Conservation (phyloP, 768 basidiomycete species). For the Rhodotorula graminis region DNA sequence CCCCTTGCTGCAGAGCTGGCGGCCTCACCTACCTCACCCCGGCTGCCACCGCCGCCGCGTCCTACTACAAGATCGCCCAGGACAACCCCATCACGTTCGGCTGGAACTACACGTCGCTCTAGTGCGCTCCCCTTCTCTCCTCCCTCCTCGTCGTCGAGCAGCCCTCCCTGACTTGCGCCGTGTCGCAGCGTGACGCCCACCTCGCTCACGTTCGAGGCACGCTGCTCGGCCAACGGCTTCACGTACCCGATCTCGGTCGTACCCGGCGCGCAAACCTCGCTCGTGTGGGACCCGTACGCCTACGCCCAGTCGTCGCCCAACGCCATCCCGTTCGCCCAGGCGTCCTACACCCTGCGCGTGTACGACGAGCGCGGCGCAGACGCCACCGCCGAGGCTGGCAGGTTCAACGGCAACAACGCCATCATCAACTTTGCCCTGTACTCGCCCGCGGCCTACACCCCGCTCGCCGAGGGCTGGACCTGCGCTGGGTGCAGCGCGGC, state of each 20-base stretch:
- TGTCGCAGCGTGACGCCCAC: slow-evolving; percentile 56
- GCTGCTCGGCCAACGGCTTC: slow-evolving; percentile 73
- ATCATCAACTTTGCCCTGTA: slow-evolving; percentile 74
- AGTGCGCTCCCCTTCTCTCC: slow-evolving; percentile 44
- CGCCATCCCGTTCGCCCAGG: slow-evolving; percentile 65
- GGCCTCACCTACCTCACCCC: slow-evolving; percentile 73
- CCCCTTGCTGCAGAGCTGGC: slow-evolving; percentile 46
- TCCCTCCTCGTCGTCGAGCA: neutral
- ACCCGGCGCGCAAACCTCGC: slow-evolving; percentile 61
- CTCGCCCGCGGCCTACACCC: slow-evolving; percentile 43
- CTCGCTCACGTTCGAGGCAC: slow-evolving; percentile 71
- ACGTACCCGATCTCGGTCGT: slow-evolving; percentile 81
- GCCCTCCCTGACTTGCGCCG: neutral
- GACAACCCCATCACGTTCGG: slow-evolving; percentile 74
- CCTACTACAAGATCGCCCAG: slow-evolving; percentile 81
- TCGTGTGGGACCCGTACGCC: slow-evolving; percentile 71
- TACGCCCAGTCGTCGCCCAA: slow-evolving; percentile 62
- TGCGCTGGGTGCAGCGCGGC: slow-evolving; percentile 43
- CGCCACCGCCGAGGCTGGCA: slow-evolving; percentile 59
- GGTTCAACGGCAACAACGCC: slow-evolving; percentile 63
- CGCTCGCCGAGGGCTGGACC: slow-evolving; percentile 35
- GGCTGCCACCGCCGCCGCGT: slow-evolving; percentile 66
- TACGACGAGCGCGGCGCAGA: slow-evolving; percentile 73
- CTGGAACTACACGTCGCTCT: slow-evolving; percentile 78
- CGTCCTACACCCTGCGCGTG: slow-evolving; percentile 71